A percentile compares a stretch with the other conserved stretches of the same genome.
Evolutionary conservation across 106 monocot species (phyloP).

Genomic region (Apostasia shenzhenica): DNA sequence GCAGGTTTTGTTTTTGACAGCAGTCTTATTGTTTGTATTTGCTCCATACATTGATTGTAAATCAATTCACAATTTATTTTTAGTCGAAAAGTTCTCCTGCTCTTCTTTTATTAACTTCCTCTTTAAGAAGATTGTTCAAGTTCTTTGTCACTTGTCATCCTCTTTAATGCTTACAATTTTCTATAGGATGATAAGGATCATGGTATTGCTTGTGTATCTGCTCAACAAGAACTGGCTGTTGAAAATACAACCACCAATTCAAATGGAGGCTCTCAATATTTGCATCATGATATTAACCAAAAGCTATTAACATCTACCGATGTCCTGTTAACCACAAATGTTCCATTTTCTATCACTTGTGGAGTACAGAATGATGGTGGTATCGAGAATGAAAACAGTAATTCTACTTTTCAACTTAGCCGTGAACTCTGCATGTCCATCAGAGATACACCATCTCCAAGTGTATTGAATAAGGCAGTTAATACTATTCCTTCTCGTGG

Average conservation of each 20-base stretch:
- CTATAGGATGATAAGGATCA: slow-evolving; percentile 10
- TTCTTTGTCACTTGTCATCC: background rate
- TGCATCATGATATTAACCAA: slow-evolving; percentile 2
- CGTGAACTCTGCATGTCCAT: slow-evolving; percentile 4
- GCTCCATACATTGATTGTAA: background rate
- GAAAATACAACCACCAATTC: slow-evolving; percentile 7
- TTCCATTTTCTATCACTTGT: background rate
- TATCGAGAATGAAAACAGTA: slow-evolving; percentile 9
- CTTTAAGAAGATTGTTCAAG: no score
- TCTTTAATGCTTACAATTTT: slow-evolving; percentile 1
- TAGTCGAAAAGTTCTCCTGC: no score
- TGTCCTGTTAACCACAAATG: slow-evolving; percentile 3
- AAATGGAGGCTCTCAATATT: background rate
- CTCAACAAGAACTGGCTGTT: background rate
- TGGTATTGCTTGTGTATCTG: slow-evolving; percentile 11
- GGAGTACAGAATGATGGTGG: slow-evolving; percentile 5
- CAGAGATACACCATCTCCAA: slow-evolving; percentile 5
- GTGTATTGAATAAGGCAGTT: slow-evolving; percentile 12
- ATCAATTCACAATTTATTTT: no score
- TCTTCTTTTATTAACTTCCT: no score
- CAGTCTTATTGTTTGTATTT: background rate
- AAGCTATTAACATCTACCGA: background rate
- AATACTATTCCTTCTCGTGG: slow-evolving; percentile 10
- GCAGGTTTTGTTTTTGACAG: background rate
- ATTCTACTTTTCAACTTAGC: background rate